Base-by-base conservation (phyloP, 2,329 filamentous ascomycete species). In the Microcyclosporella mali region DNA sequence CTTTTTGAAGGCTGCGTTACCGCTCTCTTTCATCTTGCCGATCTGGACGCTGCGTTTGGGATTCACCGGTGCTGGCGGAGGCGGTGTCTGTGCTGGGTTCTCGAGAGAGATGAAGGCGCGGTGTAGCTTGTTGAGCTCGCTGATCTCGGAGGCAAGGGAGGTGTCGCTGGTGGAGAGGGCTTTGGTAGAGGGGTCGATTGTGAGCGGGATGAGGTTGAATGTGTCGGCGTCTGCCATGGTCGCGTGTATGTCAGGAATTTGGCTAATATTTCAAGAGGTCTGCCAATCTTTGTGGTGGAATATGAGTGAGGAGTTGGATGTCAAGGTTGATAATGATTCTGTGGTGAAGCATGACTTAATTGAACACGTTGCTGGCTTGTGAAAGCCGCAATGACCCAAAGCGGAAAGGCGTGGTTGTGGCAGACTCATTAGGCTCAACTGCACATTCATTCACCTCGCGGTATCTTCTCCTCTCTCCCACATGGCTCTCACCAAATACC, bases 31-130 rank as follows among this genome's bases (percentile, higher is more conserved):
- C 53, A 97, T 81, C 70, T 97, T 97, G 68, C 75, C 79, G 67
- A 98, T 85, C 62, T 89, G 81, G 28, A 86, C 88, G 53, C 78
- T 82, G 60, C 90, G 87, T 71, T 95, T 95, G 39, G 88, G 89
- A 73, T 95, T 94, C 49, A 95, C 83, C 46, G 89, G 89, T 32
- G 94, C 77, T 0, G 92, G 92, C 0, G 90, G 85, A 4, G 89
- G 88, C 0, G 90, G 90, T 15, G 88, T 74, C 44, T 69, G 68
- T 46, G 78, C 75, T 4, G 83, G 78, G 0, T 70, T 69, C 34
- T 79, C 74, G 21, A 71, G 66, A 33, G 79, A 74, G 56, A 92
- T 72, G 47, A 97, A 78, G 33, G 77, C 66, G 55, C 81, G 80
- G 78, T 94, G 86, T 38, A 95, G 79, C 38, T 67, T 61, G 74